These are phyloP conservation scores for Populus simonii DNA, from an alignment of 345 rosid species.

Conservation along the genomic window DNA sequence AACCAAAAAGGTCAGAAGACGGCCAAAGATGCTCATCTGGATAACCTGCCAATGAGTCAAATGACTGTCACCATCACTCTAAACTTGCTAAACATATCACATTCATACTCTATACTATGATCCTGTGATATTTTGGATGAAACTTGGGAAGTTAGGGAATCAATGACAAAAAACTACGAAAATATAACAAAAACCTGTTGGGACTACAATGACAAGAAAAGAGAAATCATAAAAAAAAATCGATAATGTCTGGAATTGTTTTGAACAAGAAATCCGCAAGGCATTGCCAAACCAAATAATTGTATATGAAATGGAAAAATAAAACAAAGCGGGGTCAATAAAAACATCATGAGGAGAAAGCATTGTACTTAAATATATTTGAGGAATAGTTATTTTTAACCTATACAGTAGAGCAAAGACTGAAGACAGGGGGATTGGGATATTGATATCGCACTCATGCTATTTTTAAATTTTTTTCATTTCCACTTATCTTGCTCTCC, in stretches of 20 bases:
- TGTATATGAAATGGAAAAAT: background rate
- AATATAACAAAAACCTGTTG: background rate
- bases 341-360: background rate
- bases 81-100: background rate
- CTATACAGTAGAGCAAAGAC: too few species aligned
- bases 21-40: conserved; percentile 26
- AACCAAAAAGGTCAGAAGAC: conserved; percentile 21
- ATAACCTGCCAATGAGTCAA: conserved; percentile 20
- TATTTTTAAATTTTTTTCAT: background rate
- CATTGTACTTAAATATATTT: background rate
- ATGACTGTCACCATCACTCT: background rate
- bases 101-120: background rate
- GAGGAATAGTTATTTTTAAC: background rate
- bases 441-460: too few species aligned
- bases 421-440: background rate
- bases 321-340: background rate
- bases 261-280: background rate
- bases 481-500: background rate
- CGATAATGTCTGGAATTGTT: background rate
- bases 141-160: background rate
- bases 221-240: background rate
- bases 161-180: background rate
- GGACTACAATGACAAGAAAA: background rate
- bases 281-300: background rate
- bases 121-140: background rate